Conservation (phyloP, 257 asterid species). For the Jaltomata sinuosa region DNA sequence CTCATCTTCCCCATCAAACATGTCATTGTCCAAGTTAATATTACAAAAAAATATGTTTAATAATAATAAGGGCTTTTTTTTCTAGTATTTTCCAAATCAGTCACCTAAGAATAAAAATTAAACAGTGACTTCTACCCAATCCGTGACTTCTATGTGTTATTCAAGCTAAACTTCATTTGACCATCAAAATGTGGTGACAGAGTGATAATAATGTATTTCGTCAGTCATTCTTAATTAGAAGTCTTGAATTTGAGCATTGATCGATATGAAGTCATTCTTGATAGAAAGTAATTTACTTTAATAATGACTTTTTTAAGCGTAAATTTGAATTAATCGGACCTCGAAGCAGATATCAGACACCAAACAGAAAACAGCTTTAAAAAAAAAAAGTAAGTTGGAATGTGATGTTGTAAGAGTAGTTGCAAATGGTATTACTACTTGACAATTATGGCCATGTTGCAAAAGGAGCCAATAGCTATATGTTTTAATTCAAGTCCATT, state of each 20-base stretch:
- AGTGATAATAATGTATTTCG: neutral
- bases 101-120: neutral
- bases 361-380: neutral
- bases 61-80: neutral
- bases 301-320: accelerated
- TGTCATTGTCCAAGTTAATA: neutral
- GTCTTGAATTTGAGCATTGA: neutral
- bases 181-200: neutral
- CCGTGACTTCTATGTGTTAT: neutral
- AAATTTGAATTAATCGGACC: too few species aligned
- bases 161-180: neutral
- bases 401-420: neutral
- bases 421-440: neutral
- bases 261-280: neutral
- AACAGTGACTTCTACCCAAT: neutral
- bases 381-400: neutral
- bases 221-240: neutral
- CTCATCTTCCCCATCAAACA: neutral
- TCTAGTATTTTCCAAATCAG: neutral
- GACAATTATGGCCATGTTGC: neutral
- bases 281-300: neutral
- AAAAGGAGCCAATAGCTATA: neutral
- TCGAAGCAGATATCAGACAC: neutral
- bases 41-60: neutral
- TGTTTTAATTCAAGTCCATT: constrained; percentile 4